Percentiles rank a stretch among this genome's conserved stretches.
These are phyloP conservation scores for Xylogone sp. DNA, from an alignment of 2,329 filamentous ascomycete species.

Conservation along the genomic window DNA sequence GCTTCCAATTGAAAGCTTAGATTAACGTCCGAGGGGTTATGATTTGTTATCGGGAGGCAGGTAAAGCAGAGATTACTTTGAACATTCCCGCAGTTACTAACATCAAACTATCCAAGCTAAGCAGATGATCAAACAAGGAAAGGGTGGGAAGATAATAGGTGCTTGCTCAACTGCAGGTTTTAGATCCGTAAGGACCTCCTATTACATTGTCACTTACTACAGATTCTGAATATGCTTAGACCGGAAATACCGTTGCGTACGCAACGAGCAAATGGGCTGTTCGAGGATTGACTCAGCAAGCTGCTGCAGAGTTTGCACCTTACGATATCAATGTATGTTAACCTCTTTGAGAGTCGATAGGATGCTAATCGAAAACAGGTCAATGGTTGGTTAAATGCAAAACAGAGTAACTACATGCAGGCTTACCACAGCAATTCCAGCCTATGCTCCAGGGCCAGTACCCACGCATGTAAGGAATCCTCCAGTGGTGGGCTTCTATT, in stretches of 20 bases:
- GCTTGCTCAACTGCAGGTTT: slow-evolving; percentile 44
- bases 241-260: slow-evolving; percentile 55
- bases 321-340: slow-evolving; percentile 56
- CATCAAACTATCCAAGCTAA: background rate
- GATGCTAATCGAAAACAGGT: background rate
- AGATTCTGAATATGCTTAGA: too few species aligned
- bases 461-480: background rate
- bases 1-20: slow-evolving; percentile 38
- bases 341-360: background rate
- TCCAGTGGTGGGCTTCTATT: background rate
- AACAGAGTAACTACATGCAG: too few species aligned
- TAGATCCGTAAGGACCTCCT: slow-evolving; percentile 34
- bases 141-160: slow-evolving; percentile 30
- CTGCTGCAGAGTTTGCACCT: slow-evolving; percentile 62
- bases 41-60: slow-evolving; percentile 61
- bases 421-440: background rate
- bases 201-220: too few species aligned
- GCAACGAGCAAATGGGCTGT: slow-evolving; percentile 64
- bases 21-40: slow-evolving; percentile 64
- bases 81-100: background rate
- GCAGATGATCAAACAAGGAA: slow-evolving; percentile 58
- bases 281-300: slow-evolving; percentile 60
- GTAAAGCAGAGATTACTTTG: slow-evolving; percentile 34
- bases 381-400: background rate
- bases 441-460: background rate